Conservation (phyloP, 257 asterid species). For the Forsythia viridissima region DNA sequence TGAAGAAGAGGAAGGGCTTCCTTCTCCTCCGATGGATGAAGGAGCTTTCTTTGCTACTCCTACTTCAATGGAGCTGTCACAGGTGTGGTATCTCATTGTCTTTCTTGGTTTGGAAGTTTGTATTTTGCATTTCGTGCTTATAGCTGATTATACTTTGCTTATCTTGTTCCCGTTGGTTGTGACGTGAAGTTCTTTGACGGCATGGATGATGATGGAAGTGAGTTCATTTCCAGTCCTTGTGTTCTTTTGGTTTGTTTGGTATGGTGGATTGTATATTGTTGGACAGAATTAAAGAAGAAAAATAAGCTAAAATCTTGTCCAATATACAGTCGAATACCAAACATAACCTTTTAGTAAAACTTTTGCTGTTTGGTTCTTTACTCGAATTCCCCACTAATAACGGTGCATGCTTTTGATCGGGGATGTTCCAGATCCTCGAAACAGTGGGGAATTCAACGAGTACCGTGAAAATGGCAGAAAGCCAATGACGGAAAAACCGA, state of each 20-base stretch:
- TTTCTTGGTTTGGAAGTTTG: neutral
- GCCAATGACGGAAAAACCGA: constrained; percentile 30
- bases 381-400: constrained; percentile 42
- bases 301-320: neutral
- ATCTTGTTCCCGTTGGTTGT: constrained; percentile 23
- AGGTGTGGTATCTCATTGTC: constrained; percentile 37
- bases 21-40: constrained; percentile 86
- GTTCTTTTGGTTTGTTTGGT: constrained; percentile 18
- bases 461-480: constrained; percentile 47
- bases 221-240: constrained; percentile 34
- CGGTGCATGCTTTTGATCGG: constrained; percentile 33
- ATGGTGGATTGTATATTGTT: neutral
- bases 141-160: constrained; percentile 24
- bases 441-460: constrained; percentile 45
- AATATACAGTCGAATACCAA: neutral
- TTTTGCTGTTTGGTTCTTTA: constrained; percentile 37
- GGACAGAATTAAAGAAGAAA: neutral
- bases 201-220: constrained; percentile 62
- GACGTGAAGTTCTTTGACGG: constrained; percentile 47
- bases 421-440: constrained; percentile 51
- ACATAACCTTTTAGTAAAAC: neutral
- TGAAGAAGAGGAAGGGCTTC: constrained; percentile 69
- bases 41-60: constrained; percentile 61
- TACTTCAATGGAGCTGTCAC: constrained; percentile 59
- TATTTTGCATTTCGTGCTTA: neutral